Evolutionary conservation across 306 rosid species (phyloP).

Genomic region (Glycine latifolia): DNA sequence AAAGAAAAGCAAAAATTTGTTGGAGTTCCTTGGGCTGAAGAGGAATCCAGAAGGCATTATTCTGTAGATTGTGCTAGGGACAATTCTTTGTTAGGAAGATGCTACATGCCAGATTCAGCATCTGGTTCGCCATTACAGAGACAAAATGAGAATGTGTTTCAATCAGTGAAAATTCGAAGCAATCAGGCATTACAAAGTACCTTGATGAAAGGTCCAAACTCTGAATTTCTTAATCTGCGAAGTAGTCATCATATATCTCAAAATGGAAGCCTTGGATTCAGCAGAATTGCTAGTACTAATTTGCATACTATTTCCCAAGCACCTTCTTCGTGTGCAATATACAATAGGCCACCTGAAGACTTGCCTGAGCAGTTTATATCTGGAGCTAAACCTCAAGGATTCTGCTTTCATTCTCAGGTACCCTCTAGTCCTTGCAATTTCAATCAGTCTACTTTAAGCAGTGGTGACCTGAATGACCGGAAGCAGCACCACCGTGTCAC

Average conservation of each 20-base stretch:
- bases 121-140: constrained; percentile 47
- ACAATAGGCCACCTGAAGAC: constrained; percentile 39
- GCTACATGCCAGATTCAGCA: constrained; percentile 49
- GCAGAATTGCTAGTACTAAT: constrained; percentile 49
- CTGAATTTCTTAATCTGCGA: constrained; percentile 44
- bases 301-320: constrained; percentile 50
- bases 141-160: constrained; percentile 46
- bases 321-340: constrained; percentile 49
- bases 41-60: constrained; percentile 56
- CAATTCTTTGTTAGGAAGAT: constrained; percentile 43
- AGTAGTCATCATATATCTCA: constrained; percentile 39
- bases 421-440: constrained; percentile 51
- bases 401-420: constrained; percentile 50
- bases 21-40: constrained; percentile 60
- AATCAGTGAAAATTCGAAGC: constrained; percentile 45
- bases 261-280: constrained; percentile 50
- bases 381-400: constrained; percentile 56
- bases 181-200: constrained; percentile 46
- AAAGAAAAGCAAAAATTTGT: constrained; percentile 54
- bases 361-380: constrained; percentile 50
- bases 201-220: constrained; percentile 46
- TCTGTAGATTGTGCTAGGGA: constrained; percentile 45
- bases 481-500: constrained; percentile 47
- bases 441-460: constrained; percentile 45
- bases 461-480: constrained; percentile 49